phyloP scores from a whole-genome alignment of 1,284 basidiomycete species.

The Trichosporon sp. region DNA sequence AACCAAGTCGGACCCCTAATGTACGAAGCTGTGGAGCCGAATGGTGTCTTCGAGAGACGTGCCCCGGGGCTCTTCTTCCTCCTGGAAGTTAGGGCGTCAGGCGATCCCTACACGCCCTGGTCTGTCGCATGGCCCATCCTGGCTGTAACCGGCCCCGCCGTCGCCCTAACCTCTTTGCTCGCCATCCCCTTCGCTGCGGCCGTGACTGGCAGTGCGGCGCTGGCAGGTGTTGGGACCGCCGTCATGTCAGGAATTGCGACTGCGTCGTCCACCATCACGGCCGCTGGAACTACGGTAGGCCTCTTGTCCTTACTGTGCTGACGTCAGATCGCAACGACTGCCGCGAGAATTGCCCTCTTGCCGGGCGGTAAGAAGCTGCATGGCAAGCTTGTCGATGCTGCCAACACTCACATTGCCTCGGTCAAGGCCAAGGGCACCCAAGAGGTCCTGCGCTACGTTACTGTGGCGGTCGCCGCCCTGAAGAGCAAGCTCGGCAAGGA shows the following conservation, averaged over 20 bases:
- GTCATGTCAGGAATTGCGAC: background rate
- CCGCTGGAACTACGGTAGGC: background rate
- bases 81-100: background rate
- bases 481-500: background rate
- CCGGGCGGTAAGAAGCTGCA: constrained; percentile 11
- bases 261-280: background rate
- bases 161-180: background rate
- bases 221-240: background rate
- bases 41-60: background rate
- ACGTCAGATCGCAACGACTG: constrained; percentile 2
- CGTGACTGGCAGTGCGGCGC: background rate
- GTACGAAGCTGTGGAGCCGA: constrained; percentile 1
- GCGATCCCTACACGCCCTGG: background rate
- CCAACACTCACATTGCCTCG: background rate
- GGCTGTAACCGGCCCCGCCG: background rate
- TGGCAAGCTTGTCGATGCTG: constrained; percentile 8
- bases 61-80: background rate
- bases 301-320: background rate
- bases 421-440: constrained; percentile 7
- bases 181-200: background rate
- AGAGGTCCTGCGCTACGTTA: constrained; percentile 6
- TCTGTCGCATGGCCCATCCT: background rate
- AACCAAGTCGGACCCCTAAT: constrained; percentile 5
- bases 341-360: background rate
- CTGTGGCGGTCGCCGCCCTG: background rate